Percentiles rank a stretch among this genome's conserved stretches.
phyloP scores from a whole-genome alignment of 441 rosid species.

The Syzygium syzygioides region DNA sequence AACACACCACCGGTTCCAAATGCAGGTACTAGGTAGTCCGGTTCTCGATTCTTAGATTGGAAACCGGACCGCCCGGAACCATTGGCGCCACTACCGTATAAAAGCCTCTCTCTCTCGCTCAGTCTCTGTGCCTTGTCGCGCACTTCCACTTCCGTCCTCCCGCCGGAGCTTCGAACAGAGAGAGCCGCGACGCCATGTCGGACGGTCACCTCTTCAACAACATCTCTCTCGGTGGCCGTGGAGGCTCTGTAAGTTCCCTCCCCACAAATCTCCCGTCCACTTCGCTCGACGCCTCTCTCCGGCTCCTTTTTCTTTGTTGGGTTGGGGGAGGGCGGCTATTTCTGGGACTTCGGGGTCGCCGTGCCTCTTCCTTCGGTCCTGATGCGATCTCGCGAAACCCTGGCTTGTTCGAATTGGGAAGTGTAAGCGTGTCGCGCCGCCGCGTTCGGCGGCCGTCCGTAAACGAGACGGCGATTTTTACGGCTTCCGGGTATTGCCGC shows the following conservation, averaged over 20 bases:
- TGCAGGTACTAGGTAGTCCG: too few species aligned
- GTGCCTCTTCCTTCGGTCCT: background rate
- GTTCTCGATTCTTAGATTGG: too few species aligned
- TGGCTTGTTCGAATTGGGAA: background rate
- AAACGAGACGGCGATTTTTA: background rate
- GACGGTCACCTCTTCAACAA: conserved; percentile 79
- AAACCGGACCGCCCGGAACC: background rate
- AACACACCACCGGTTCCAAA: too few species aligned
- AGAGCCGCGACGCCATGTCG: conserved; percentile 28
- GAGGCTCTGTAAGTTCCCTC: conserved; percentile 52
- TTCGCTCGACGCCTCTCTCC: background rate
- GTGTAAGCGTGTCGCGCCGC: background rate
- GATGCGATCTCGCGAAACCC: background rate
- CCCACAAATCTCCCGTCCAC: background rate
- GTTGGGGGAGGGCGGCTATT: background rate
- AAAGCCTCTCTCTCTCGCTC: background rate
- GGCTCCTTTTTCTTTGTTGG: background rate
- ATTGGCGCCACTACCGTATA: background rate
- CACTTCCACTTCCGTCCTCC: background rate
- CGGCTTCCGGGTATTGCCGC: background rate
- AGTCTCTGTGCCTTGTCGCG: background rate
- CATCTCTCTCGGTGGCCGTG: conserved; percentile 86
- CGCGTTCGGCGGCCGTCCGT: background rate
- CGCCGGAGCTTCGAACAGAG: background rate
- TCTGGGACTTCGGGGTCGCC: background rate